Conservation (phyloP, 345 rosid species). For the Aquilaria sinensis region DNA sequence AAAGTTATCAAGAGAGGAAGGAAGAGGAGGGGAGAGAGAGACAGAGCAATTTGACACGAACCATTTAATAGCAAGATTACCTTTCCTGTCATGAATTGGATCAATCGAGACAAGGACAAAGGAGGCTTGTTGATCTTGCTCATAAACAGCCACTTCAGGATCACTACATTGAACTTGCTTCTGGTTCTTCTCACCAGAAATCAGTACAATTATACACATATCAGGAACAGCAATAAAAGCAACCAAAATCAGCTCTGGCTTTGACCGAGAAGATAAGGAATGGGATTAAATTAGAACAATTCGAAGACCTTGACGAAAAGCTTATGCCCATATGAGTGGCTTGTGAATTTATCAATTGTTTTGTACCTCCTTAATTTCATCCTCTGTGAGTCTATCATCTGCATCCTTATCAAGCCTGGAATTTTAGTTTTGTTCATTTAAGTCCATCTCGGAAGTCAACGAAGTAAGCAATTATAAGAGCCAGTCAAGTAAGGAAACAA, state of each 20-base stretch:
- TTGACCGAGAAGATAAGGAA: background rate
- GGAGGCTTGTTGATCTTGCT: slow-evolving; percentile 59
- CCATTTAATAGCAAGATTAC: slow-evolving; percentile 12
- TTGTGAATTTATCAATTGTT: no score
- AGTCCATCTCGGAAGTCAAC: background rate
- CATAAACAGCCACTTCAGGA: slow-evolving; percentile 63
- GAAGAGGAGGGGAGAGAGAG: no score
- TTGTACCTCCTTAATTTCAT: slow-evolving; percentile 64
- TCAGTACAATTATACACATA: slow-evolving; percentile 31
- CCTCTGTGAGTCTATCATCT: slow-evolving; percentile 72
- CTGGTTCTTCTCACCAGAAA: slow-evolving; percentile 58
- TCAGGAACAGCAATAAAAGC: background rate
- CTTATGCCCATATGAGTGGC: no score
- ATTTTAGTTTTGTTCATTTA: background rate
- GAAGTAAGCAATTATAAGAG: background rate
- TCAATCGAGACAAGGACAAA: slow-evolving; percentile 48
- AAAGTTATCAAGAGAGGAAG: no score
- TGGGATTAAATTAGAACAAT: background rate
- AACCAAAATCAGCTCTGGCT: background rate
- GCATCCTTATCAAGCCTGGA: slow-evolving; percentile 88
- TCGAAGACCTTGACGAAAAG: slow-evolving; percentile 49
- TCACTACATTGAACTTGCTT: slow-evolving; percentile 61
- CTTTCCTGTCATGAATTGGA: slow-evolving; percentile 40
- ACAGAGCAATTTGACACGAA: no score
- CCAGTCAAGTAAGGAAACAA: background rate